Conservation (phyloP, 2,329 filamentous ascomycete genomes). For the Colletotrichum cuscutae region DNA sequence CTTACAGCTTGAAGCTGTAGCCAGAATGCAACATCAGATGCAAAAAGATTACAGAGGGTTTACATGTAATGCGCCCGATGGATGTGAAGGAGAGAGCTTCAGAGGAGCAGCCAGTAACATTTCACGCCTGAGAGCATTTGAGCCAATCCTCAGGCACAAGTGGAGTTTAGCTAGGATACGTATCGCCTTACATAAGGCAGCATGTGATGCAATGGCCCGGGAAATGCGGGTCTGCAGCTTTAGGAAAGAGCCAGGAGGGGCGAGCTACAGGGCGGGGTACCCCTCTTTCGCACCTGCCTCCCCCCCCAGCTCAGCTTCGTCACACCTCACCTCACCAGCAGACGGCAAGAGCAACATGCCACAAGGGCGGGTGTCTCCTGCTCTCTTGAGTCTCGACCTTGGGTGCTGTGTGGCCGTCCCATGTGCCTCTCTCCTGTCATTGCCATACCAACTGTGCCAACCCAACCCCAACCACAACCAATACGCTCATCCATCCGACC, state of each 20-base stretch:
- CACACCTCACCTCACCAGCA: not conserved
- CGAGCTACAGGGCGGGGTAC: slow-evolving; percentile 14
- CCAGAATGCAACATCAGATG: slow-evolving; percentile 8
- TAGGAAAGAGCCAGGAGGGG: not conserved
- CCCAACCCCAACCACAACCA: too few species aligned
- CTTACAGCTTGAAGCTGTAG: not conserved
- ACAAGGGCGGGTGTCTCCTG: slow-evolving; percentile 8
- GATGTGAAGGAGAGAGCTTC: not conserved
- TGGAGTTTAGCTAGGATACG: not conserved
- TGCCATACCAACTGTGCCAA: slow-evolving; percentile 25
- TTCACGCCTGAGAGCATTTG: not conserved
- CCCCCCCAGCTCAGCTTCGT: not conserved
- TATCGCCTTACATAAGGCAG: not conserved
- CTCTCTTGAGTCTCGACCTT: not conserved
- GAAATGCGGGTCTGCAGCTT: not conserved
- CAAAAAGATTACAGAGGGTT: not conserved
- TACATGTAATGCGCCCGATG: not conserved
- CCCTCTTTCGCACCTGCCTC: not conserved
- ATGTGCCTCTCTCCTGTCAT: slow-evolving; percentile 17
- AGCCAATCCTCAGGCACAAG: slow-evolving; percentile 12
- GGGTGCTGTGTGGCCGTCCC: not conserved
- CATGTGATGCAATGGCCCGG: slow-evolving; percentile 7
- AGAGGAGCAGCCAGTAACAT: not conserved
- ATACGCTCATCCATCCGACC: not conserved
- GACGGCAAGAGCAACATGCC: not conserved